These are phyloP conservation scores for Yamadazyma songkhlaensis DNA, from an alignment of 1,139 yeast genomes.

Conservation along the genomic window DNA sequence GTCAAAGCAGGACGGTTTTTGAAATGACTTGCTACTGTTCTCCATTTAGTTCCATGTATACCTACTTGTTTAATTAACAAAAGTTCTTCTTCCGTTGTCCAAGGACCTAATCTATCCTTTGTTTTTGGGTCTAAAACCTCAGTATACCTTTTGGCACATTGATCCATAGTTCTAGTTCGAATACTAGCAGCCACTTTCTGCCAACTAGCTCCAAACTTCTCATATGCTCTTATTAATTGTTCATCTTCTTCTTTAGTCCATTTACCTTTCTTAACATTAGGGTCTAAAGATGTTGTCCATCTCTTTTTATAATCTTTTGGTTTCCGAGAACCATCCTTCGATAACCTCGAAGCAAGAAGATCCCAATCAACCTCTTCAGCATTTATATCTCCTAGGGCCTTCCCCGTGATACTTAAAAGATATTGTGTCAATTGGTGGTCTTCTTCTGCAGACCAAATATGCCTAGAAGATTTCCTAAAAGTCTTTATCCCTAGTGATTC, in stretches of 20 bases:
- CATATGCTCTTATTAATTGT: conserved; percentile 58
- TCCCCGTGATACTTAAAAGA: conserved; percentile 25
- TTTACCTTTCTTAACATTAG: conserved; percentile 74
- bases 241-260: conserved; percentile 90
- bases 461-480: conserved; percentile 57
- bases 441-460: conserved; percentile 69
- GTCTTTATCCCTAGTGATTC: conserved; percentile 77
- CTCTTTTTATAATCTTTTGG: conserved; percentile 71
- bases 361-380: conserved; percentile 65
- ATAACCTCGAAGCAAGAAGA: conserved; percentile 44
- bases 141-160: conserved; percentile 86
- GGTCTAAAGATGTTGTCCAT: conserved; percentile 82
- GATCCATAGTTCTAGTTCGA: conserved; percentile 89
- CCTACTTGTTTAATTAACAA: conserved; percentile 63
- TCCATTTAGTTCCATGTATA: conserved; percentile 86
- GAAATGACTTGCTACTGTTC: conserved; percentile 70
- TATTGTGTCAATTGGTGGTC: conserved; percentile 45
- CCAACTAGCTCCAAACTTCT: conserved; percentile 79
- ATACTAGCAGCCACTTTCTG: conserved; percentile 74
- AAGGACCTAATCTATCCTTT: conserved; percentile 71
- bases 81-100: conserved; percentile 80
- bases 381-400: conserved; percentile 24
- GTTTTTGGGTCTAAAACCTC: conserved; percentile 86
- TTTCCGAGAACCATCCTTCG: conserved; percentile 43
- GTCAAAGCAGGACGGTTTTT: conserved; percentile 84